Evolutionary conservation across 495 filamentous ascomycete species (phyloP).

Genomic region (Halenospora varia): DNA sequence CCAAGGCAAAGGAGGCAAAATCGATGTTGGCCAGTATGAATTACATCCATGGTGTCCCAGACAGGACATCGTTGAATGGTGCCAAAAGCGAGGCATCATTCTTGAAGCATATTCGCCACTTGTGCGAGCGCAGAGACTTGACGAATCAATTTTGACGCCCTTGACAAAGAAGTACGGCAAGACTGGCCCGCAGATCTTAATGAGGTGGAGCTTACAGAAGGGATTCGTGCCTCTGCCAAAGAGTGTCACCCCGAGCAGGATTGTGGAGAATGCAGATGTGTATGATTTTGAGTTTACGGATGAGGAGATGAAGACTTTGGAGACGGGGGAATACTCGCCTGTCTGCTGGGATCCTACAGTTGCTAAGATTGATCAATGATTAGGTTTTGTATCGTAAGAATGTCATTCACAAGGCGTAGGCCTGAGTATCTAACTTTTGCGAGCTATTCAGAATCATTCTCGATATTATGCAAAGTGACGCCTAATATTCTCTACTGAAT

Average conservation of each 20-base stretch:
- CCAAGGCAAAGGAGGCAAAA: conserved; percentile 65
- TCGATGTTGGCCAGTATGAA: conserved; percentile 85
- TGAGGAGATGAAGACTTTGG: conserved; percentile 53
- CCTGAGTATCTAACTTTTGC: too few species aligned
- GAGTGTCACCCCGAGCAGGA: conserved; percentile 62
- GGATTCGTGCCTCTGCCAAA: conserved; percentile 73
- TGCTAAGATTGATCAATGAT: conserved; percentile 9
- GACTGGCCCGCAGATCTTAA: conserved; percentile 70
- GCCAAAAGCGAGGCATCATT: conserved; percentile 59
- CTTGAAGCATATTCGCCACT: conserved; percentile 81
- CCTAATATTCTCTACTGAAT: too few species aligned
- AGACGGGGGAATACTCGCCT: conserved; percentile 56
- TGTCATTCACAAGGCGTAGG: background rate
- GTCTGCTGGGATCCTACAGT: conserved; percentile 73
- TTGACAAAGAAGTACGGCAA: conserved; percentile 68
- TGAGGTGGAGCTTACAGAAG: conserved; percentile 88
- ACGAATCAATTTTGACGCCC: conserved; percentile 56
- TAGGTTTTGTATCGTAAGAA: background rate
- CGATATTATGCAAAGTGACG: too few species aligned
- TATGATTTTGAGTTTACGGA: conserved; percentile 76
- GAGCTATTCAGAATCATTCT: too few species aligned
- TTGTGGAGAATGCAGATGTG: conserved; percentile 70
- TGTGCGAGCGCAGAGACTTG: conserved; percentile 60
- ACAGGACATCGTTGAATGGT: conserved; percentile 74
- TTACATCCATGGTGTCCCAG: conserved; percentile 86